Percentiles rank a stretch among this genome's conserved stretches.
phyloP scores from a whole-genome alignment of 164 flowering plant species.

The Vitis rotundifolia region DNA sequence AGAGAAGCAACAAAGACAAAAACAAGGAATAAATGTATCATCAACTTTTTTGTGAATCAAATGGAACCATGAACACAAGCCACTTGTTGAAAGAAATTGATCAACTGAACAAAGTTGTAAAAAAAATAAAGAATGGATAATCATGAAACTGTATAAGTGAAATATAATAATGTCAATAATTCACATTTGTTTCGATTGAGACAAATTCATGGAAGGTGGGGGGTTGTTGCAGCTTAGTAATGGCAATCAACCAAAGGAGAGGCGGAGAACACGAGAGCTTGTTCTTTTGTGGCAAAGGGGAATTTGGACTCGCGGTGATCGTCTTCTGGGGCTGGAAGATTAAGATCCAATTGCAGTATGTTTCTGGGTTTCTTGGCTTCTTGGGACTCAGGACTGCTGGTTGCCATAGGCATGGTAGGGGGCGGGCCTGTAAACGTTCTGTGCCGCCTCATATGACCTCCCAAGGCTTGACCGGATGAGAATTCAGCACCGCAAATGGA shows the following conservation, averaged over 20 bases:
- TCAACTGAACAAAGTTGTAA: too few relatives aligned
- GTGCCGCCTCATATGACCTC: constrained; percentile 72
- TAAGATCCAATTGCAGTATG: constrained; percentile 44
- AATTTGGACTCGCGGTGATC: constrained; percentile 26
- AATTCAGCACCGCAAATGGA: constrained; percentile 61
- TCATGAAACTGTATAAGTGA: too few relatives aligned
- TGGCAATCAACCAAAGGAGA: constrained; percentile 51
- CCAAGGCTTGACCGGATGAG: constrained; percentile 66
- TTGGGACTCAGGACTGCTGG: not conserved
- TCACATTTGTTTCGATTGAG: not conserved
- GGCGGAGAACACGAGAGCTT: constrained; percentile 43
- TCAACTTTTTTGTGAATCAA: not conserved
- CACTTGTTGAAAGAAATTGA: not conserved
- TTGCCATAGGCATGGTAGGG: not conserved
- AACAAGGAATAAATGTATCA: not conserved
- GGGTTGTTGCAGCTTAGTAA: constrained; percentile 18
- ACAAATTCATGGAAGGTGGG: not conserved
- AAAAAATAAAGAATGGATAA: too few relatives aligned
- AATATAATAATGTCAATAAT: not conserved
- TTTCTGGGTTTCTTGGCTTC: constrained; percentile 31
- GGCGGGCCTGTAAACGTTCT: constrained; percentile 15
- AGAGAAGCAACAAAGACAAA: not conserved
- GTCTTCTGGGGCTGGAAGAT: constrained; percentile 57
- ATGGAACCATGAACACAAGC: not conserved
- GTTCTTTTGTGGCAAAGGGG: constrained; percentile 21